phyloP scores from a whole-genome alignment of 148 eudicot species.

The Fallopia convolvulus region DNA sequence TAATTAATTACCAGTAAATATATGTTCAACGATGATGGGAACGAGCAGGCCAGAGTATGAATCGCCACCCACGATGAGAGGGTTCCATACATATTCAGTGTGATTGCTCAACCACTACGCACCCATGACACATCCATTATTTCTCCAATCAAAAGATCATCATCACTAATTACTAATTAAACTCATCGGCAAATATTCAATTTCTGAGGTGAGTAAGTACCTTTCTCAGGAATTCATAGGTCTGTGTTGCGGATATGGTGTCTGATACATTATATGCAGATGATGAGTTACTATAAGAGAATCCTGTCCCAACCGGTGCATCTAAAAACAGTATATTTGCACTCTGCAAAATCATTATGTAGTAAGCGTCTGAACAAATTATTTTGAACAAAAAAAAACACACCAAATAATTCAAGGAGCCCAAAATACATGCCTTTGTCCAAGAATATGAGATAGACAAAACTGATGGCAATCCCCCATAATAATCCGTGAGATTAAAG shows the following conservation, averaged over 20 bases:
- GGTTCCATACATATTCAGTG: slow-evolving; percentile 17
- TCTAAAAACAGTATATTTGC: slow-evolving; percentile 29
- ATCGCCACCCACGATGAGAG: slow-evolving; percentile 25
- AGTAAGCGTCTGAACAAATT: not conserved
- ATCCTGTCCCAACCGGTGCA: slow-evolving; percentile 29
- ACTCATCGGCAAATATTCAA: too few relatives aligned
- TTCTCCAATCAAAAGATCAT: not conserved
- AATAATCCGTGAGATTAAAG: slow-evolving; percentile 14
- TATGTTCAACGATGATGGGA: slow-evolving; percentile 18
- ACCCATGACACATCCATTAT: not conserved
- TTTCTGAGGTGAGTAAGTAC: not conserved
- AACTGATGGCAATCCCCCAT: slow-evolving; percentile 16
- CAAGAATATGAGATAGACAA: slow-evolving; percentile 12
- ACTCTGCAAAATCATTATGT: slow-evolving; percentile 13
- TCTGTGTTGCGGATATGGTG: slow-evolving; percentile 19
- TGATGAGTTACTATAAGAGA: slow-evolving; percentile 24
- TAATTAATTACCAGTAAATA: slow-evolving; percentile 17
- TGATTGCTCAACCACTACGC: slow-evolving; percentile 29
- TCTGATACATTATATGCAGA: slow-evolving; percentile 18
- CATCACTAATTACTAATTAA: not conserved
- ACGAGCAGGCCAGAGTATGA: slow-evolving; percentile 23
- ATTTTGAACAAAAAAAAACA: not conserved
- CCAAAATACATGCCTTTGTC: slow-evolving; percentile 10
- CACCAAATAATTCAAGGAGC: not conserved
- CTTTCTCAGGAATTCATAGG: slow-evolving; percentile 23